Conservation (phyloP, 176 grass and related monocot species). For the Juncus effusus region DNA sequence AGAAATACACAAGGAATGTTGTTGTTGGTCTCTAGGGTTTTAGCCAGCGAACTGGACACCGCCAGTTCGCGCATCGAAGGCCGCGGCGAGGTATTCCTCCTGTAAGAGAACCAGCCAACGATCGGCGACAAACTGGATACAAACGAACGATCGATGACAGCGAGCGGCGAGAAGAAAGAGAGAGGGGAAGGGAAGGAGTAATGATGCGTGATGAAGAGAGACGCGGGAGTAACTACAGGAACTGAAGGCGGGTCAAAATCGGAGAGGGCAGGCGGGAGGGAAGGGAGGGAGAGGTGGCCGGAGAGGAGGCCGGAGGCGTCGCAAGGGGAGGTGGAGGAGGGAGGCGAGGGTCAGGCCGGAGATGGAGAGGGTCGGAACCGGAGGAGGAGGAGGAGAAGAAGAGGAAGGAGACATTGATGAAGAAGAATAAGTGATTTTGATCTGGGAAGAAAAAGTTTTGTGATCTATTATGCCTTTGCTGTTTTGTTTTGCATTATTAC, state of each 20-base stretch:
- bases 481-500: too few species aligned
- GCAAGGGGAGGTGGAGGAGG: slow-evolving; percentile 20
- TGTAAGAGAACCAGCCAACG: slow-evolving; percentile 17
- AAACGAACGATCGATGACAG: not conserved
- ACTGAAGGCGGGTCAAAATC: slow-evolving; percentile 19
- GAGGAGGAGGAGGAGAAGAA: not conserved
- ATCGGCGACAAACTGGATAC: not conserved
- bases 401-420: not conserved
- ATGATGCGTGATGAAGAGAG: slow-evolving; percentile 18
- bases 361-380: slow-evolving; percentile 7
- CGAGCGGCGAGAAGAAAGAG: slow-evolving; percentile 15
- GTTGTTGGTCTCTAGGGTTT: slow-evolving; percentile 20
- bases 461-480: too few species aligned
- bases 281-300: slow-evolving; percentile 4
- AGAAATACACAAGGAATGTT: slow-evolving; percentile 20
- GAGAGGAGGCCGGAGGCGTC: slow-evolving; percentile 16
- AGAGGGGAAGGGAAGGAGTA: slow-evolving; percentile 16
- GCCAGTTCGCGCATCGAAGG: slow-evolving; percentile 23
- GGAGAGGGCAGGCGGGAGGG: slow-evolving; percentile 6
- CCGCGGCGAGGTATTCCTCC: not conserved
- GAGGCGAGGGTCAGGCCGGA: slow-evolving; percentile 20
- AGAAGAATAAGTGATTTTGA: too few species aligned
- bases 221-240: not conserved
- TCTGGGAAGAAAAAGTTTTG: too few species aligned
- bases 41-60: slow-evolving; percentile 14